Percentiles rank a stretch among this genome's conserved stretches.
Conservation (phyloP, 2,329 filamentous ascomycete species). For the Lachnellula occidentalis region DNA sequence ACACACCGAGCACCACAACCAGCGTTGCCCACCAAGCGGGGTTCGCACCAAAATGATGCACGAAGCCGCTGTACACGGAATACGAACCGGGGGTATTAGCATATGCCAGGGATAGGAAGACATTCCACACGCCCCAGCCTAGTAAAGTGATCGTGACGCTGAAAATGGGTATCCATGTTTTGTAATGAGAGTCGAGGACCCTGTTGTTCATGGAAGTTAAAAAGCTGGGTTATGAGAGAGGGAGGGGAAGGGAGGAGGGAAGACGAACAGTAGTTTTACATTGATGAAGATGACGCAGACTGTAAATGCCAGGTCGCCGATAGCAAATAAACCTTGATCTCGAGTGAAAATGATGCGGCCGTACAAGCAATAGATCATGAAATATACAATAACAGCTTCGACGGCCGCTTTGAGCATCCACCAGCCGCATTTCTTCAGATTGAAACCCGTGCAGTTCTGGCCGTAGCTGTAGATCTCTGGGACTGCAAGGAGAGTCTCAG, state of each 20-base stretch:
- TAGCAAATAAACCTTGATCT: constrained; percentile 63
- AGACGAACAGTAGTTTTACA: constrained; percentile 61
- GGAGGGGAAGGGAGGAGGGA: constrained; percentile 30
- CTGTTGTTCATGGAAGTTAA: constrained; percentile 32
- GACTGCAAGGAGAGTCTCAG: constrained; percentile 77
- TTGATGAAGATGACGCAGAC: constrained; percentile 67
- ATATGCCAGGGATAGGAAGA: constrained; percentile 61
- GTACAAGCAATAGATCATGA: constrained; percentile 60
- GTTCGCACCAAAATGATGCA: constrained; percentile 62
- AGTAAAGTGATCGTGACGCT: constrained; percentile 52
- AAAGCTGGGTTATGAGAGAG: constrained; percentile 38
- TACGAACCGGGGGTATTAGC: constrained; percentile 51
- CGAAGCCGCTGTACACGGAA: constrained; percentile 63
- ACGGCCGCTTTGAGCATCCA: constrained; percentile 73
- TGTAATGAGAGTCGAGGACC: constrained; percentile 71
- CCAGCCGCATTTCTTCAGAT: constrained; percentile 65
- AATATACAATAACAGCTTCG: constrained; percentile 74
- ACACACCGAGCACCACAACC: constrained; percentile 55
- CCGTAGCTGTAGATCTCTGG: constrained; percentile 84
- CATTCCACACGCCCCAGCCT: constrained; percentile 85
- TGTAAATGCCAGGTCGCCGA: constrained; percentile 67
- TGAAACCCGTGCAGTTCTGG: constrained; percentile 70
- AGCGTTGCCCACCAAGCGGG: constrained; percentile 71
- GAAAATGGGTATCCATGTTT: constrained; percentile 57
- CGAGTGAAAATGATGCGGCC: constrained; percentile 52